Percentiles rank a stretch among this genome's conserved stretches.
These are phyloP conservation scores for Citrullus amarus DNA, from an alignment of 306 rosid genomes.

Conservation along the genomic window DNA sequence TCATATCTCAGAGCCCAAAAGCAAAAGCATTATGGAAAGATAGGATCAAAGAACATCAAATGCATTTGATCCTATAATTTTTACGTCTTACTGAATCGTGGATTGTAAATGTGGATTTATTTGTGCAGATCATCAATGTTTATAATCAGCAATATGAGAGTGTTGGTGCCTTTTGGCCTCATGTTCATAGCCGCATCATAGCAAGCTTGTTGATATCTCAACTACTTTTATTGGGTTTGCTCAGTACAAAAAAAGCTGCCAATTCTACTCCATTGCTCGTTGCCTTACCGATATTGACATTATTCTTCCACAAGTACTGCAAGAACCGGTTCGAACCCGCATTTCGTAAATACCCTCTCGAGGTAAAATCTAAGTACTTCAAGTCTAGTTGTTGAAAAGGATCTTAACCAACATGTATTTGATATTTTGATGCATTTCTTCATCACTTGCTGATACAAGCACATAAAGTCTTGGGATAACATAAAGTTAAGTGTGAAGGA, in stretches of 20 bases:
- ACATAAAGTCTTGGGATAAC: too few species aligned
- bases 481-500: not conserved
- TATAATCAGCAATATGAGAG: conserved; percentile 90
- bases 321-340: conserved; percentile 84
- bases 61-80: not conserved
- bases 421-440: too few species aligned
- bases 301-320: conserved; percentile 79
- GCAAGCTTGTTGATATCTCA: conserved; percentile 92
- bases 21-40: too few species aligned
- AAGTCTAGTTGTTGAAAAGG: not conserved
- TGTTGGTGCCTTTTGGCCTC: conserved; percentile 97
- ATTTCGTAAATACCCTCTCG: conserved; percentile 75
- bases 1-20: too few species aligned
- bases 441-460: too few species aligned
- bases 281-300: conserved; percentile 59
- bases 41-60: too few species aligned
- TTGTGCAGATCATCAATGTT: conserved; percentile 77
- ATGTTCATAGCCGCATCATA: conserved; percentile 80
- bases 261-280: conserved; percentile 85
- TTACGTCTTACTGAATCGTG: not conserved
- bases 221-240: conserved; percentile 78
- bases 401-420: not conserved
- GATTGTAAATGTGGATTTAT: not conserved
- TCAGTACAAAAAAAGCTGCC: conserved; percentile 92
- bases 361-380: conserved; percentile 35